Base-by-base conservation (phyloP, 352 stramenopile genomes). In the Pseudoperonospora humuli region DNA sequence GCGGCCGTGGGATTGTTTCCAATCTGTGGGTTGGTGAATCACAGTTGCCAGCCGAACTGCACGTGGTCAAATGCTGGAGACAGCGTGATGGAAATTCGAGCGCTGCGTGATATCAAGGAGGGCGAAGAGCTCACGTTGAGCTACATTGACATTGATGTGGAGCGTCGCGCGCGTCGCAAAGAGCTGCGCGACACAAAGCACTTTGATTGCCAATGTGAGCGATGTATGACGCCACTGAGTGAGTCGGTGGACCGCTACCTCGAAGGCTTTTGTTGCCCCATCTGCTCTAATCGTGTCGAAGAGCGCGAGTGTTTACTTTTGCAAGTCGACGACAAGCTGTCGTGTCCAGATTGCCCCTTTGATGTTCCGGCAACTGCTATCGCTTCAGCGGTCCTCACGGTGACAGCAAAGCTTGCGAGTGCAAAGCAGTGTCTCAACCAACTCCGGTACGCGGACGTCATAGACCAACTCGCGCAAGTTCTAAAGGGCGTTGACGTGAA, bases 111-210 rank as follows among this genome's bases (percentile, higher is more conserved):
- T 37, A 57, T 79, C 19, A 31, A 57, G 7, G 46, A 62, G 23
- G 64, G 59, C 3, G 68, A 74, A 29, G 68, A 79, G 34, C 53
- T 79, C 15, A 69, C 61, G 3, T 18, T 76, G 14, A 67, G 54
- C n/a, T 79, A 79, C 48, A 72, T 79, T 44, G 64, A 75, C 31
- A 64, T 66, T 15, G 59, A 74, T 37, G 60, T 62, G 33, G 54
- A 69, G 26, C 57, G 68, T 3, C 36, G 13, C 2, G 59, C 61
- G 28, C 61, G 68, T 5, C 61, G 54, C 5, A 54, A 54, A n/a
- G 47, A 70, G 15, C 44, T 79, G 21, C 46, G 31, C 1, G 40
- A 62, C 7, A 76, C 68, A 15, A 79, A 79, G 14, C 68, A 79
- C 38, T 79, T 79, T 46, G 47, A 61, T 27, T 79, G 68, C 33